These are phyloP conservation scores for Dryas integrifolia DNA, from an alignment of 331 rosid species.

Conservation along the genomic window DNA sequence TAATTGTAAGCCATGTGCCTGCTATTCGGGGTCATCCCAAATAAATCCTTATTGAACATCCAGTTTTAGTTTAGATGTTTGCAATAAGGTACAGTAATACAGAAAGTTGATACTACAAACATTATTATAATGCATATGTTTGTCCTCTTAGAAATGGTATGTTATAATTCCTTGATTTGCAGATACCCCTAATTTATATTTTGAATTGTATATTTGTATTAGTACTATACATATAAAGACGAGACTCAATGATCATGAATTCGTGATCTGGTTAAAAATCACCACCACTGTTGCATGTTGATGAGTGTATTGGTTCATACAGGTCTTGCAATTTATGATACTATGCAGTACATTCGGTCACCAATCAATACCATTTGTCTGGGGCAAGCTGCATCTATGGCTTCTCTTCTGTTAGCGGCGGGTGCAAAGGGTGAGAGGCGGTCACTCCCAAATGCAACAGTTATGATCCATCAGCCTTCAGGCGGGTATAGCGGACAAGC, in stretches of 20 bases:
- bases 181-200: background rate
- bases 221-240: background rate
- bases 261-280: conserved; percentile 9
- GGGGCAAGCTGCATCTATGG: conserved; percentile 99
- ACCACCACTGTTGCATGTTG: conserved; percentile 3
- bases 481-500: conserved; percentile 98
- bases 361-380: conserved; percentile 82
- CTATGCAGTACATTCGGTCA: conserved; percentile 93
- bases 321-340: conserved; percentile 98
- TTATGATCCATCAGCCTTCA: conserved; percentile 97
- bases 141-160: background rate
- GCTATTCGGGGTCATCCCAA: background rate
- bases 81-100: background rate
- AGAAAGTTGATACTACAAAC: background rate
- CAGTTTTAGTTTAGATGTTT: background rate
- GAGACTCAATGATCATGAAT: background rate
- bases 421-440: conserved; percentile 95
- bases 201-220: background rate
- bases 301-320: conserved; percentile 16
- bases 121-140: background rate
- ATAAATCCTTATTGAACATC: background rate
- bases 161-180: background rate
- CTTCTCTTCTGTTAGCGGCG: conserved; percentile 86
- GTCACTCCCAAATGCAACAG: conserved; percentile 80
- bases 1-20: background rate